phyloP scores from a whole-genome alignment of 306 rosid species.

The Prosopis cineraria region DNA sequence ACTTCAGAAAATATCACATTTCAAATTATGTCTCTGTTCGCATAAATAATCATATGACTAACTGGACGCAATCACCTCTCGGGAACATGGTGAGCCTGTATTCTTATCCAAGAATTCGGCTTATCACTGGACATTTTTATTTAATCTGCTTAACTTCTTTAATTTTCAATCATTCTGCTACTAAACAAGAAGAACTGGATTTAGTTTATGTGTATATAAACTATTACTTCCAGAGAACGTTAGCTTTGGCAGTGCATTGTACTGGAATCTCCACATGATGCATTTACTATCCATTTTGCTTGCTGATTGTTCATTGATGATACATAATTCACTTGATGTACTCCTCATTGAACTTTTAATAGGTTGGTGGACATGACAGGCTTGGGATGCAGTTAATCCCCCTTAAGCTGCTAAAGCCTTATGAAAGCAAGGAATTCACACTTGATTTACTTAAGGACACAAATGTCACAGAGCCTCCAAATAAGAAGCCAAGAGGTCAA shows the following conservation, averaged over 20 bases:
- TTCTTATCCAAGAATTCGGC: background rate
- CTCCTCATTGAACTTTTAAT: slow-evolving; percentile 19
- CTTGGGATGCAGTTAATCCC: slow-evolving; percentile 92
- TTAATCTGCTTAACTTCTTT: background rate
- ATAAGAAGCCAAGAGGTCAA: slow-evolving; percentile 70
- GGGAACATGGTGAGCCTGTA: background rate
- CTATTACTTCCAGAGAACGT: background rate
- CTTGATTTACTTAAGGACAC: slow-evolving; percentile 83
- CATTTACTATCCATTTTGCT: background rate
- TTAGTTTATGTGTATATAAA: background rate
- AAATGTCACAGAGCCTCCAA: slow-evolving; percentile 57
- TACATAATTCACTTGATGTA: background rate
- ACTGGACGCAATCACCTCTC: background rate
- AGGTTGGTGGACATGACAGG: slow-evolving; percentile 87
- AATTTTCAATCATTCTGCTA: background rate
- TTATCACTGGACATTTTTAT: background rate
- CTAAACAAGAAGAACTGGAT: background rate
- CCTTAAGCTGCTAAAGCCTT: slow-evolving; percentile 62
- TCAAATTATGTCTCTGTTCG: background rate
- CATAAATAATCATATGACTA: background rate
- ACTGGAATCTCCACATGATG: background rate
- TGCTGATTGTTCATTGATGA: background rate
- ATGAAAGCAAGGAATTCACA: slow-evolving; percentile 57
- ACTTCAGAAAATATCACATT: background rate
- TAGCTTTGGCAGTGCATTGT: background rate